These are phyloP conservation scores for Podaxis carcinomalis DNA, from an alignment of 768 basidiomycete genomes.

Conservation along the genomic window DNA sequence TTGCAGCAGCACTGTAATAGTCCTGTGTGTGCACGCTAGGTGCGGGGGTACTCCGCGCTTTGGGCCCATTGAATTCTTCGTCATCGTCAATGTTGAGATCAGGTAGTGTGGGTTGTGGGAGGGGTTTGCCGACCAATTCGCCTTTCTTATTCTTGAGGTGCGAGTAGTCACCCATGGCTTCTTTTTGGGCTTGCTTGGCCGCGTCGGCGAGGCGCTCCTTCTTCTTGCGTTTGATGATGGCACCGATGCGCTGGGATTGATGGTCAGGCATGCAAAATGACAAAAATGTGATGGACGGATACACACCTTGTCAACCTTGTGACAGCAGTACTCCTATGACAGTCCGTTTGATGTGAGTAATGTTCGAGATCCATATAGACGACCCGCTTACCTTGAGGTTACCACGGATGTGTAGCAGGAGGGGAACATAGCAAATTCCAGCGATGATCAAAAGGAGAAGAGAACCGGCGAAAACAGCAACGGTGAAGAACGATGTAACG, in stretches of 20 bases:
- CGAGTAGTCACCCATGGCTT: slow-evolving; percentile 87
- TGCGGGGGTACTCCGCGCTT: slow-evolving; percentile 45
- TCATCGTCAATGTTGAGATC: slow-evolving; percentile 86
- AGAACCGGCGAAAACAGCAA: slow-evolving; percentile 81
- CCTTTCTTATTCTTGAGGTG: slow-evolving; percentile 94
- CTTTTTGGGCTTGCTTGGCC: slow-evolving; percentile 79
- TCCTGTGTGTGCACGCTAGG: slow-evolving; percentile 52
- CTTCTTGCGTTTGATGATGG: slow-evolving; percentile 88
- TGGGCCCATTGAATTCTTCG: slow-evolving; percentile 54
- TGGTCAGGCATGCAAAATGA: background rate
- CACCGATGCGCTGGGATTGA: slow-evolving; percentile 72
- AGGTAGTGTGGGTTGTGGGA: slow-evolving; percentile 94
- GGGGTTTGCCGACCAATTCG: slow-evolving; percentile 69
- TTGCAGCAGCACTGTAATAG: slow-evolving; percentile 44
- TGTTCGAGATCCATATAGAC: background rate
- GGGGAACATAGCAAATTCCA: slow-evolving; percentile 86
- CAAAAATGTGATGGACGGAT: background rate
- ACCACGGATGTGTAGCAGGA: slow-evolving; percentile 92
- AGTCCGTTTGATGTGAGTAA: slow-evolving; percentile 9
- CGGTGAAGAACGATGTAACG: slow-evolving; percentile 87
- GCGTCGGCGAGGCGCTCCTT: slow-evolving; percentile 82
- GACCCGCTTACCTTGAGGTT: slow-evolving; percentile 75
- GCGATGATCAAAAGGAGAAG: slow-evolving; percentile 79
- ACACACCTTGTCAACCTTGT: slow-evolving; percentile 94
- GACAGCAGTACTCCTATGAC: slow-evolving; percentile 89